These are phyloP conservation scores for Nitzschia sp. DNA, from an alignment of 108 stramenopile species.

Conservation along the genomic window DNA sequence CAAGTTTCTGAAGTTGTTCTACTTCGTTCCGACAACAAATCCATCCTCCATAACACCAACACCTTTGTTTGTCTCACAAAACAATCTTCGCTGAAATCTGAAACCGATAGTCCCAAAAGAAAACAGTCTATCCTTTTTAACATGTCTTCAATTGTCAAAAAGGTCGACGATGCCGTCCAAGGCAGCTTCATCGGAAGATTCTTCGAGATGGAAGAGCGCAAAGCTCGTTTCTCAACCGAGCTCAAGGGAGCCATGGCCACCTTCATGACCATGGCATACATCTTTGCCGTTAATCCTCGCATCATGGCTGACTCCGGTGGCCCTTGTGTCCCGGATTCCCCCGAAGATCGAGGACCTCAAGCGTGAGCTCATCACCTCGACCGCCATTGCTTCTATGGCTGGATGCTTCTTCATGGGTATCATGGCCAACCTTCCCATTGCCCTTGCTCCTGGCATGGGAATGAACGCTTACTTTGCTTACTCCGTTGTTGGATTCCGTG, in stretches of 20 bases:
- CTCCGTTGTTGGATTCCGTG: constrained; percentile 57
- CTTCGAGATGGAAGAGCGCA: constrained; percentile 43
- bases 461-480: constrained; percentile 79
- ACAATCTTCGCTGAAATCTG: background rate
- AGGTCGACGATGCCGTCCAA: constrained; percentile 10
- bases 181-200: constrained; percentile 18
- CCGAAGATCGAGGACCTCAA: constrained; percentile 45
- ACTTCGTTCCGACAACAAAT: no score
- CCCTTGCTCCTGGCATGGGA: constrained; percentile 70
- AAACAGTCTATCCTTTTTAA: background rate
- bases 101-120: background rate
- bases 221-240: constrained; percentile 43
- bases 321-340: constrained; percentile 35
- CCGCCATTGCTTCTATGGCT: constrained; percentile 57
- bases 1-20: no score
- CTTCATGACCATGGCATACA: constrained; percentile 70
- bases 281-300: constrained; percentile 62
- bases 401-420: constrained; percentile 65
- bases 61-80: background rate
- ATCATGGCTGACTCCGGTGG: constrained; percentile 66
- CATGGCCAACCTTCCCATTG: constrained; percentile 66
- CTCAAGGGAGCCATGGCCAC: constrained; percentile 51
- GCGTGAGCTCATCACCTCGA: constrained; percentile 55
- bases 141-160: background rate
- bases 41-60: background rate